Evolutionary conservation across 257 asterid species (phyloP).

Genomic region (Paulownia fortunei): DNA sequence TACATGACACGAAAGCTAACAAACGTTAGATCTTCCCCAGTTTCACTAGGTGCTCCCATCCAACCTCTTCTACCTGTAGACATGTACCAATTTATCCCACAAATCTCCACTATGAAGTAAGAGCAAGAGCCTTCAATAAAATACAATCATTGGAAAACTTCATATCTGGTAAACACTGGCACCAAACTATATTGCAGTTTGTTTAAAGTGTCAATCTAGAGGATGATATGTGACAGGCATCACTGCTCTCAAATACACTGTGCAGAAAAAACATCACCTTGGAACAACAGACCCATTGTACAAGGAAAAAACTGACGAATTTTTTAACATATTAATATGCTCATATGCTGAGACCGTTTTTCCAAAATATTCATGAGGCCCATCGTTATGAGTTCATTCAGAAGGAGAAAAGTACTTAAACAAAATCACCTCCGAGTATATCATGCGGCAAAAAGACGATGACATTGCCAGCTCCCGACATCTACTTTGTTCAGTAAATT

Average conservation of each 20-base stretch:
- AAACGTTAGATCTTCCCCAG: slow-evolving; percentile 60
- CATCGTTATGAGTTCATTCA: neutral
- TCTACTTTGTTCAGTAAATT: slow-evolving; percentile 38
- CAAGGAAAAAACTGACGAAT: neutral
- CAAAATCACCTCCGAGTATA: slow-evolving; percentile 66
- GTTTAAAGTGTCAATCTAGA: neutral
- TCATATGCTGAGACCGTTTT: neutral
- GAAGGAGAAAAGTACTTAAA: neutral
- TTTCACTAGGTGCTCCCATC: slow-evolving; percentile 77
- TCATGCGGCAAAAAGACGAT: slow-evolving; percentile 65
- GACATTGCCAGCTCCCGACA: slow-evolving; percentile 46
- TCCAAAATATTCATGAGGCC: slow-evolving; percentile 1
- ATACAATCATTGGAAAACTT: neutral
- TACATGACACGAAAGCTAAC: slow-evolving; percentile 69
- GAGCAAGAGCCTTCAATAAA: neutral
- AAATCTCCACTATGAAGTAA: slow-evolving; percentile 5
- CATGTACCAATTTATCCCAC: slow-evolving; percentile 6
- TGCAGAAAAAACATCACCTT: neutral
- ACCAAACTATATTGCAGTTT: neutral
- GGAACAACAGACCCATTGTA: neutral
- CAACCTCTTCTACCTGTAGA: slow-evolving; percentile 80
- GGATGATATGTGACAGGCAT: neutral
- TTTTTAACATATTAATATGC: neutral
- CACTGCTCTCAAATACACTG: neutral
- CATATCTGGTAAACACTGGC: neutral